These are phyloP conservation scores for Cymbopogon flexuosus DNA, from an alignment of 202 grass and related monocot genomes.

Conservation along the genomic window DNA sequence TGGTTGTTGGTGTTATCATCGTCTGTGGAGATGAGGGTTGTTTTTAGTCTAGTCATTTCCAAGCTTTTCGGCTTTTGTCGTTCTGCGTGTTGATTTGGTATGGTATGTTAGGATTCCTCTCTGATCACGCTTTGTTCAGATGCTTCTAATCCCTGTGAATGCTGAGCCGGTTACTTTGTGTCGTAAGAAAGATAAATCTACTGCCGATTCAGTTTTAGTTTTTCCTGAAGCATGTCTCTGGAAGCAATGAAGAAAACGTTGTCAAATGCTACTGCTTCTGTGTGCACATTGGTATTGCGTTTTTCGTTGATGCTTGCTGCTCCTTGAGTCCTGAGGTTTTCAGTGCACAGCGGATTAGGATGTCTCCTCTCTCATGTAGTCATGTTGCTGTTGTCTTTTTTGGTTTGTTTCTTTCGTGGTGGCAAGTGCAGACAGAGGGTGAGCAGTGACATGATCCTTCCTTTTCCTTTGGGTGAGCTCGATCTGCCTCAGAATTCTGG, in stretches of 20 bases:
- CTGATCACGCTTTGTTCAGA: neutral
- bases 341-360: neutral
- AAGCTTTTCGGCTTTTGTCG: neutral
- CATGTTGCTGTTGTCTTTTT: too few relatives aligned
- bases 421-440: neutral
- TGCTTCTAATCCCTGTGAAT: neutral
- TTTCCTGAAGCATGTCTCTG: neutral
- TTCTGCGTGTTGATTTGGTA: constrained; percentile 22
- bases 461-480: too few relatives aligned
- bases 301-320: neutral
- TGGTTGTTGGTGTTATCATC: neutral
- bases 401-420: neutral
- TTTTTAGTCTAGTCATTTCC: neutral
- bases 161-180: neutral
- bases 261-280: neutral
- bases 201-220: neutral
- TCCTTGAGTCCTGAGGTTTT: too few relatives aligned
- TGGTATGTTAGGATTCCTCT: constrained; percentile 25
- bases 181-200: neutral
- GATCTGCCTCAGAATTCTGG: constrained; percentile 3
- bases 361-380: neutral
- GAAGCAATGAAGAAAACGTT: neutral
- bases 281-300: neutral
- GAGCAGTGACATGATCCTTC: too few relatives aligned
- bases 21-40: constrained; percentile 4